Evolutionary conservation across 2,329 filamentous ascomycete species (phyloP).

Genomic region (Thyridium curvatum): DNA sequence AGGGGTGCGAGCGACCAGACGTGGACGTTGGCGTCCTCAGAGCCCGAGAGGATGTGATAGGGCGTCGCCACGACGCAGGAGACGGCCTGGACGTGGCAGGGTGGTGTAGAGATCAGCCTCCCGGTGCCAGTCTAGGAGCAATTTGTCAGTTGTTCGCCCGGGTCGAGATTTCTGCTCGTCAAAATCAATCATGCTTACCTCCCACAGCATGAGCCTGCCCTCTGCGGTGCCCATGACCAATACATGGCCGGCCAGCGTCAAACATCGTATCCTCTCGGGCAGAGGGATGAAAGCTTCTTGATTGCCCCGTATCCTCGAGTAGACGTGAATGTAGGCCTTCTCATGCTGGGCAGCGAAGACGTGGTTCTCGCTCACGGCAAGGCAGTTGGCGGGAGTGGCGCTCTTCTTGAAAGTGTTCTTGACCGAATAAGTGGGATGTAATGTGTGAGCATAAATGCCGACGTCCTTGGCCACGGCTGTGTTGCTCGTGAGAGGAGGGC

Average conservation of each 20-base stretch:
- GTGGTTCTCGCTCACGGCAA: constrained; percentile 76
- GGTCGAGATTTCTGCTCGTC: too few relatives aligned
- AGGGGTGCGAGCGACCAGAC: constrained; percentile 81
- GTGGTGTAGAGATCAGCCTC: constrained; percentile 66
- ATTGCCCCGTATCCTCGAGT: constrained; percentile 74
- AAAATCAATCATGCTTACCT: constrained; percentile 52
- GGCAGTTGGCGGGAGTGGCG: constrained; percentile 68
- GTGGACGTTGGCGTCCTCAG: constrained; percentile 82
- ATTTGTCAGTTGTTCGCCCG: constrained; percentile 12
- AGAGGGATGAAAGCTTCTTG: constrained; percentile 88
- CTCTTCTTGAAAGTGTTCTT: constrained; percentile 87
- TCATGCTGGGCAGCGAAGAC: constrained; percentile 88
- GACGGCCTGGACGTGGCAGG: constrained; percentile 74
- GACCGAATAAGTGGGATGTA: constrained; percentile 71
- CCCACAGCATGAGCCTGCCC: constrained; percentile 85
- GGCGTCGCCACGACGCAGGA: constrained; percentile 68
- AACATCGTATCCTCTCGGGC: constrained; percentile 74
- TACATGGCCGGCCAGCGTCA: constrained; percentile 66
- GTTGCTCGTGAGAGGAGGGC: constrained; percentile 52
- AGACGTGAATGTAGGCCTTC: constrained; percentile 90
- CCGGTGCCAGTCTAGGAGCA: constrained; percentile 61
- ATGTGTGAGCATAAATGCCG: constrained; percentile 78
- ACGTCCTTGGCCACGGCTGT: constrained; percentile 68
- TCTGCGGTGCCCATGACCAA: constrained; percentile 77
- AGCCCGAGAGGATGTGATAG: constrained; percentile 70